phyloP scores from a whole-genome alignment of 495 filamentous ascomycete species.

The Aspergillus incahuasiensis region DNA sequence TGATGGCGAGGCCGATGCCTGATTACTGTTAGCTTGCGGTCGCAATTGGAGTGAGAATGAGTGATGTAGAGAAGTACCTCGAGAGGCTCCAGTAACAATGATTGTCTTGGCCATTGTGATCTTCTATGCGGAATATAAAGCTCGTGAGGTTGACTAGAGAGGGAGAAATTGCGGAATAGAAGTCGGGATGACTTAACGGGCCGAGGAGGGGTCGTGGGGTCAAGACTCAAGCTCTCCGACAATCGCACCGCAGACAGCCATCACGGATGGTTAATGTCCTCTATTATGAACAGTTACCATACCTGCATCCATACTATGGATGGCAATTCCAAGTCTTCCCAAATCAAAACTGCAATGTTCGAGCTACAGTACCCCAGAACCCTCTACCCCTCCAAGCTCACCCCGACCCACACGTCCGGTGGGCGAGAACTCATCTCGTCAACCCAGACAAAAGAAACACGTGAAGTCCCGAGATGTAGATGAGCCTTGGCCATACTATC shows the following conservation, averaged over 20 bases:
- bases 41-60: not conserved
- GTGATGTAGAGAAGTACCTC: slow-evolving; percentile 35
- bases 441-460: too few relatives aligned
- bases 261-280: not conserved
- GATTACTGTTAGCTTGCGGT: not conserved
- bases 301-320: too few relatives aligned
- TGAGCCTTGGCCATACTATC: too few relatives aligned
- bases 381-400: too few relatives aligned
- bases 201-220: not conserved
- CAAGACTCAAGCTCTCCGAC: not conserved
- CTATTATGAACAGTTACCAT: not conserved
- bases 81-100: slow-evolving; percentile 60
- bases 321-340: too few relatives aligned
- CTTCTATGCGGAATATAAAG: not conserved
- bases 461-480: too few relatives aligned
- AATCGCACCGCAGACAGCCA: not conserved
- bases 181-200: not conserved
- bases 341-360: too few relatives aligned
- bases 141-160: not conserved
- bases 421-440: too few relatives aligned
- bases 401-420: too few relatives aligned
- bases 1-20: slow-evolving; percentile 80
- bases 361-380: too few relatives aligned
- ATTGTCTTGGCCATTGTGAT: slow-evolving; percentile 48
- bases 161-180: not conserved